Evolutionary conservation across 371 early-diverging fungal species (phyloP), one percentile per base, ranked within the genome.

Genomic region (Syncephalastrum monosporum): DNA sequence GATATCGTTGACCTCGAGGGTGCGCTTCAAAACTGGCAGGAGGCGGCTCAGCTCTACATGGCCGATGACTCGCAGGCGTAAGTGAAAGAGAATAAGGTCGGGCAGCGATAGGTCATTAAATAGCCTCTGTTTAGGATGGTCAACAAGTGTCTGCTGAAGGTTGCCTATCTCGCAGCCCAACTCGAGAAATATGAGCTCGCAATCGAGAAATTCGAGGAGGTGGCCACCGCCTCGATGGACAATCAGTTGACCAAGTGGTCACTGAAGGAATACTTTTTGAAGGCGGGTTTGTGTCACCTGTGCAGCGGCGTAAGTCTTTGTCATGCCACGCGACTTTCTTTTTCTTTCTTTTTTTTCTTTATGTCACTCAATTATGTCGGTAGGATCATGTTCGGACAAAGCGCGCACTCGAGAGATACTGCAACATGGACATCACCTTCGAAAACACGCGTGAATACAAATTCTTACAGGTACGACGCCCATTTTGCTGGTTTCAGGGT

Each of bases 161-260:
- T 93, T 14, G 98, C 93, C 3, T 82, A 85, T 17, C 87, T 95
- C 67, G 93, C 97, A 3, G 97, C 92, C 0, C 88, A 93, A 65
- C 69, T 95, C 29, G 92, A 87, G 54, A 79, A 84, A 59, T 98
- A 93, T 63, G 89, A 91, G 42, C 87, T 85, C 33, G 98, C 98
- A 3, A 87, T 93, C 53, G 88, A 87, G 44, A 87, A 86, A 60
- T 97, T 95, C 72, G 96, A 97, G 68, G 61, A 74, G 15, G 92
- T 96, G 4, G 97, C 94, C 2, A 69, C 79, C 41, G 86, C 86
- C 42, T 83, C 88, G 55, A 67, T 95, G 56, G 95, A 95, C 71
- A 92, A 94, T 74, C 83, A 88, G 57, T 79, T 98, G 23, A 87
- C 93, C 48, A 94, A 94, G 74, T 98, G 94, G 92, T 92, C 93